phyloP scores from a whole-genome alignment of 345 rosid genomes.

The Eutrema yunnanense region DNA sequence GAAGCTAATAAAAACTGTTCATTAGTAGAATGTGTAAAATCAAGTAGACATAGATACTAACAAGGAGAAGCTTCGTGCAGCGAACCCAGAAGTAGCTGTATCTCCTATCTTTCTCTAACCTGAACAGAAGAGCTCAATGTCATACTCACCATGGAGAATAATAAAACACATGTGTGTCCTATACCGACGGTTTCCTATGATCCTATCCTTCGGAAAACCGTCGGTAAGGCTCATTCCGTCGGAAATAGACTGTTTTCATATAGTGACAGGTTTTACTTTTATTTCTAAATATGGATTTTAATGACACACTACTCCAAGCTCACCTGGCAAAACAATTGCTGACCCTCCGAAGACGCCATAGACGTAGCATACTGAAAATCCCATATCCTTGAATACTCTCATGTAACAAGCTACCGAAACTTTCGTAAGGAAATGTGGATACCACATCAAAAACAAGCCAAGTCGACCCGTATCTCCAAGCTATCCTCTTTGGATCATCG shows the following conservation, averaged over 20 bases:
- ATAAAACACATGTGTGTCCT: too few species aligned
- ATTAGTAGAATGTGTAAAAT: not conserved
- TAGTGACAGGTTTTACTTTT: too few species aligned
- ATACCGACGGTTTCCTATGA: too few species aligned
- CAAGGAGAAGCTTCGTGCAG: constrained; percentile 58
- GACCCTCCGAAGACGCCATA: constrained; percentile 88
- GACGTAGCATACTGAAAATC: constrained; percentile 70
- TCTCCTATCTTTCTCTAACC: constrained; percentile 80
- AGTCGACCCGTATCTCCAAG: constrained; percentile 47
- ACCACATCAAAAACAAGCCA: constrained; percentile 65
- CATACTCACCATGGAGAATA: not conserved
- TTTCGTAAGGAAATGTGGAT: constrained; percentile 73
- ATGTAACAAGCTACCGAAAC: constrained; percentile 40
- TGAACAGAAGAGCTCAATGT: constrained; percentile 20
- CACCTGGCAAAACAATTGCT: constrained; percentile 54
- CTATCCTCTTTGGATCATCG: constrained; percentile 50
- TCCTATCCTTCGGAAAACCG: too few species aligned
- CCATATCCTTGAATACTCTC: constrained; percentile 47
- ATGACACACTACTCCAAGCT: not conserved
- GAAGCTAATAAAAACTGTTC: too few species aligned
- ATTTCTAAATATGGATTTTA: too few species aligned
- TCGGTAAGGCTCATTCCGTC: too few species aligned
- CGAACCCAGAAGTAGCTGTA: constrained; percentile 69
- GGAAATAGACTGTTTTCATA: too few species aligned
- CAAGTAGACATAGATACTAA: constrained; percentile 33